Percentiles rank a stretch among this genome's conserved stretches.
These are phyloP conservation scores for Pittosporum tobira DNA, from an alignment of 129 eudicot species.

Conservation along the genomic window DNA sequence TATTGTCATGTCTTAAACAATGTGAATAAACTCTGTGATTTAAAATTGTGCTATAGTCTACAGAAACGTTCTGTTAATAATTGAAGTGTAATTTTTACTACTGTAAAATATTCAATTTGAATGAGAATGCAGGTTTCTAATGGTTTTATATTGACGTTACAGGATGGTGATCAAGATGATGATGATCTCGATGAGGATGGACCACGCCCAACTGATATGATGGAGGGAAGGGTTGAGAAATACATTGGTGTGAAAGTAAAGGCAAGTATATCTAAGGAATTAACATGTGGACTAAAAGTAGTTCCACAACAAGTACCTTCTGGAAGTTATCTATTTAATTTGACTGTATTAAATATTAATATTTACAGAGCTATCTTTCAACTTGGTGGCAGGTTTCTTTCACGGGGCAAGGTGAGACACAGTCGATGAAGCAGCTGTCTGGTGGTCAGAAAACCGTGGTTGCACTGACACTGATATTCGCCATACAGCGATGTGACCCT, in stretches of 20 bases:
- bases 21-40: too few relatives aligned
- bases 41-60: too few relatives aligned
- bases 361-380: too few relatives aligned
- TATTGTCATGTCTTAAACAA: too few relatives aligned
- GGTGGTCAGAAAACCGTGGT: conserved; percentile 99
- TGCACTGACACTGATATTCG: conserved; percentile 84
- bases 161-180: conserved; percentile 82
- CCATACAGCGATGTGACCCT: conserved; percentile 96
- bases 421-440: conserved; percentile 95
- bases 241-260: conserved; percentile 97
- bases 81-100: too few relatives aligned
- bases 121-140: not conserved
- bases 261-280: conserved; percentile 29
- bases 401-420: conserved; percentile 99
- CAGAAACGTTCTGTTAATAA: too few relatives aligned
- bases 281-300: not conserved
- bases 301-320: too few relatives aligned
- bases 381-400: conserved; percentile 68
- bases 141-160: not conserved
- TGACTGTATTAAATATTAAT: too few relatives aligned
- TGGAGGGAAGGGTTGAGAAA: conserved; percentile 89
- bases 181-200: conserved; percentile 83
- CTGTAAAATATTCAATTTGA: not conserved
- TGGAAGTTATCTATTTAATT: not conserved
- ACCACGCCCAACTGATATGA: conserved; percentile 54